phyloP scores from a whole-genome alignment of 345 rosid genomes.

The Aethionema arabicum region DNA sequence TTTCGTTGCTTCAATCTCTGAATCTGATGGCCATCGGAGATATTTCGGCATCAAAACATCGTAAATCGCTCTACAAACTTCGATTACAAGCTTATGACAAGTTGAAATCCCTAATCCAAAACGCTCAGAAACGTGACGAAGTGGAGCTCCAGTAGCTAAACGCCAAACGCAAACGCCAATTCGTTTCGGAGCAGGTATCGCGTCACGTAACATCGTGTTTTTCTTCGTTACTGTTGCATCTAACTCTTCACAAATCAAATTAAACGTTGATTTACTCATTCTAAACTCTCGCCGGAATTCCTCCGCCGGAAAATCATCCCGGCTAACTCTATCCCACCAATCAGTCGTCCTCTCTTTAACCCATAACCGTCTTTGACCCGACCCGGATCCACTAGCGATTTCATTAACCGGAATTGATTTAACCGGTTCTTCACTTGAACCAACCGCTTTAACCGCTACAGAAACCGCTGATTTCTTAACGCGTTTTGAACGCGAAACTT shows the following conservation, averaged over 20 bases:
- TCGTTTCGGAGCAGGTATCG: slow-evolving; percentile 86
- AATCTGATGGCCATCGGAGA: slow-evolving; percentile 67
- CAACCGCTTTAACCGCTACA: slow-evolving; percentile 27
- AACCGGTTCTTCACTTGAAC: slow-evolving; percentile 17
- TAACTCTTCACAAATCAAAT: slow-evolving; percentile 67
- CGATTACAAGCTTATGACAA: slow-evolving; percentile 79
- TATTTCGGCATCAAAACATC: slow-evolving; percentile 67
- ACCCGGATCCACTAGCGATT: slow-evolving; percentile 31
- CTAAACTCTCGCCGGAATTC: slow-evolving; percentile 68
- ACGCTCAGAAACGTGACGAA: slow-evolving; percentile 74
- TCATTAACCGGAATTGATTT: slow-evolving; percentile 22
- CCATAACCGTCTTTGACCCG: slow-evolving; percentile 66
- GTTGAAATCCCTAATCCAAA: slow-evolving; percentile 87
- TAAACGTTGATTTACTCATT: slow-evolving; percentile 79
- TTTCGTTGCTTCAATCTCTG: slow-evolving; percentile 40
- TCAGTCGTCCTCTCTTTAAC: slow-evolving; percentile 81
- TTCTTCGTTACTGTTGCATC: slow-evolving; percentile 72
- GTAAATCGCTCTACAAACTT: slow-evolving; percentile 73
- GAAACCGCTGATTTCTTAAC: slow-evolving; percentile 39
- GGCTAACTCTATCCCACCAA: slow-evolving; percentile 79
- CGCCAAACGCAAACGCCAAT: slow-evolving; percentile 91
- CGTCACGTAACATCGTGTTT: slow-evolving; percentile 86
- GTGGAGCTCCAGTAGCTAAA: slow-evolving; percentile 80
- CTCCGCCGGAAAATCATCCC: slow-evolving; percentile 62
- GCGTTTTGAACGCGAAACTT: slow-evolving; percentile 41